Base-by-base conservation (phyloP, 208 protist species). In the Herpetomonas muscarum region DNA sequence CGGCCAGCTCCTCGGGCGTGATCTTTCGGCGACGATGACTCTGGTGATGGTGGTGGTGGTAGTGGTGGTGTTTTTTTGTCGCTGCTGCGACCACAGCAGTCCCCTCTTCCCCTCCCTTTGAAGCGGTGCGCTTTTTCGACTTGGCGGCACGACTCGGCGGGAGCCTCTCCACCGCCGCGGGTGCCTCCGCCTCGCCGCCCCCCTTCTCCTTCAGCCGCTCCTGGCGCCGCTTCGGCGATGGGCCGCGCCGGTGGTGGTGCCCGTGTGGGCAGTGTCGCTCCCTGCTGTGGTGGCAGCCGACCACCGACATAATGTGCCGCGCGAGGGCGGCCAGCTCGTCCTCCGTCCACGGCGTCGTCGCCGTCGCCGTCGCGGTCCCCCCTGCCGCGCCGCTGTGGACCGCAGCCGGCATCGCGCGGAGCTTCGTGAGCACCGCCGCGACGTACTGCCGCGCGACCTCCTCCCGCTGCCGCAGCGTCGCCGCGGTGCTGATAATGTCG, bases 241-340 rank as follows among this genome's bases (percentile, higher is more conserved):
- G n/a, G n/a, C n/a, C n/a, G n/a, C n/a, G n/a, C n/a, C n/a, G n/a
- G n/a, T n/a, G n/a, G n/a, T n/a, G n/a, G n/a, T n/a, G 17, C 31
- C 25, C 24, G 28, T 79, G 72, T 1, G 72, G 66, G 44, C 61
- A 74, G 67, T 79, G 67, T 1, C 72, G 51, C 61, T 79, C 65
- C 0, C 30, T 58, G 24, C 44, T 37, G 37, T 74, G 72, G n/a
- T 65, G 26, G 54, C 72, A 74, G 19, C 62, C 64, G 30, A 74
- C 46, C 4, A 62, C 44, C 28, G 55, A 31, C 28, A 32, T 49
- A 28, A 62, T 30, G 26, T 45, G 39, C 19, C 42, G n/a, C 45
- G 59, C 56, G 13, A 49, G 19, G 0, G 49, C 30, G 1, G 54
- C 54, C 15, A 68, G 63, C 0, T 22, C 41, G 15, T 46, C 41